phyloP scores from a whole-genome alignment of 805 yeast genomes.

The Peterozyma xylosa region DNA sequence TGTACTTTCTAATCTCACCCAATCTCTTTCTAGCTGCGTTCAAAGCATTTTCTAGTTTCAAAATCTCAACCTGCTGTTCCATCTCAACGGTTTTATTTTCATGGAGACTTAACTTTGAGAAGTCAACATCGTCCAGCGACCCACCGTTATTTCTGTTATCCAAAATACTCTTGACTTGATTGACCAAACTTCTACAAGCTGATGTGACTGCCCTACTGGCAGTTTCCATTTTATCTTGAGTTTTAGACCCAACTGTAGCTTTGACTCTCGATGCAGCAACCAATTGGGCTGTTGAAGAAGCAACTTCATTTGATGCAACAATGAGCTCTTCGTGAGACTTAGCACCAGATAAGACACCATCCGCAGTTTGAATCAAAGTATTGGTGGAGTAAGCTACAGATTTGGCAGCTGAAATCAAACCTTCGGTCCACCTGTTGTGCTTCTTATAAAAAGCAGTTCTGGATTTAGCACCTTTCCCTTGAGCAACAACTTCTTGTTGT shows the following conservation, averaged over 20 bases:
- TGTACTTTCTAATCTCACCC: slow-evolving; percentile 76
- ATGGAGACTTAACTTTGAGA: slow-evolving; percentile 59
- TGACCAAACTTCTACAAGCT: slow-evolving; percentile 72
- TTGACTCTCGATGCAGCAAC: slow-evolving; percentile 89
- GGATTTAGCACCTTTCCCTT: slow-evolving; percentile 58
- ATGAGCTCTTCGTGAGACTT: slow-evolving; percentile 76
- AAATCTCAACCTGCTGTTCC: slow-evolving; percentile 90
- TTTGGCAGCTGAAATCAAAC: slow-evolving; percentile 82
- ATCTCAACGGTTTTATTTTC: slow-evolving; percentile 81
- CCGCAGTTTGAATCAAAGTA: slow-evolving; percentile 77
- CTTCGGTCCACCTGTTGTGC: slow-evolving; percentile 91
- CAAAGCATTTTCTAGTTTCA: slow-evolving; percentile 73
- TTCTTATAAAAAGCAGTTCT: slow-evolving; percentile 76
- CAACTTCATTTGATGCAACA: slow-evolving; percentile 87
- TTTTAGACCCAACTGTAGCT: slow-evolving; percentile 66
- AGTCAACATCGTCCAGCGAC: slow-evolving; percentile 46
- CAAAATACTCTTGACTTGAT: slow-evolving; percentile 58
- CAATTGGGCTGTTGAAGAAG: slow-evolving; percentile 86
- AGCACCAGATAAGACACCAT: slow-evolving; percentile 61
- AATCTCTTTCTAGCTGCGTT: slow-evolving; percentile 67
- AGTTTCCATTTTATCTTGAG: slow-evolving; percentile 66
- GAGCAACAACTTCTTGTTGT: slow-evolving; percentile 72
- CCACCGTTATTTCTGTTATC: slow-evolving; percentile 23
- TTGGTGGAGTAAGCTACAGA: slow-evolving; percentile 82
- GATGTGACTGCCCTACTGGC: slow-evolving; percentile 62